Percentiles rank a stretch among this genome's conserved stretches.
phyloP scores from a whole-genome alignment of 768 basidiomycete species.

The Dacryopinax primogenitus region DNA sequence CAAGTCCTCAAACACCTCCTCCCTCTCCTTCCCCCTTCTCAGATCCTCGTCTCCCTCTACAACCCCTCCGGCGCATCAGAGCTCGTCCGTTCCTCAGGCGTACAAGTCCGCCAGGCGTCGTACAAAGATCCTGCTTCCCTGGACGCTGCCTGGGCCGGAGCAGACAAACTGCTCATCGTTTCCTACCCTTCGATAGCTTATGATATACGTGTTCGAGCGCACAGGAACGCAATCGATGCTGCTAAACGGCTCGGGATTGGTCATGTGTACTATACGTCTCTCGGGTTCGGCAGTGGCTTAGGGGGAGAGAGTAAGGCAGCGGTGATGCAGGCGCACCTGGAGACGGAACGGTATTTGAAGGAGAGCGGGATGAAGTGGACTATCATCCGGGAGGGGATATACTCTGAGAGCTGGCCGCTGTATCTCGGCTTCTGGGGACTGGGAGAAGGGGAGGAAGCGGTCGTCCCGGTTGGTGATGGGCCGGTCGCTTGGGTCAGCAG shows the following conservation, averaged over 20 bases:
- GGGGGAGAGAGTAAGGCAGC: slow-evolving; percentile 20
- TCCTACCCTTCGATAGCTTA: slow-evolving; percentile 28
- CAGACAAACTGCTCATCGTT: slow-evolving; percentile 27
- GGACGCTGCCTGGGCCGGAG: slow-evolving; percentile 26
- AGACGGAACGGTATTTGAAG: slow-evolving; percentile 27
- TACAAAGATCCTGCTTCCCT: slow-evolving; percentile 26
- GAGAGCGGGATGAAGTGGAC: slow-evolving; percentile 27
- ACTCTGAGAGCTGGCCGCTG: slow-evolving; percentile 26
- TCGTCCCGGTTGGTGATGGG: slow-evolving; percentile 27
- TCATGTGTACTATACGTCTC: slow-evolving; percentile 30
- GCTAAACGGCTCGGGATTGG: slow-evolving; percentile 25
- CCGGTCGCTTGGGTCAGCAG: slow-evolving; percentile 28
- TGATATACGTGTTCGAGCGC: slow-evolving; percentile 23
- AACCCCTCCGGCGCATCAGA: slow-evolving; percentile 25
- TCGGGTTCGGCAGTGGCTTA: slow-evolving; percentile 23
- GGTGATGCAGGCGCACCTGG: slow-evolving; percentile 27
- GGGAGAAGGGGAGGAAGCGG: slow-evolving; percentile 19
- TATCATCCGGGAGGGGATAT: slow-evolving; percentile 29
- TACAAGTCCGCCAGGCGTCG: slow-evolving; percentile 26
- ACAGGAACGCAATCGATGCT: slow-evolving; percentile 29
- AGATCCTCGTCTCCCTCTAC: slow-evolving; percentile 27
- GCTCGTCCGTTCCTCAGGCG: slow-evolving; percentile 18
- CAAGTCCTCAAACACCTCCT: slow-evolving; percentile 26
- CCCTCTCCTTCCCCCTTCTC: slow-evolving; percentile 23
- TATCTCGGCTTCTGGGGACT: slow-evolving; percentile 24